Conservation (phyloP, 768 basidiomycete species). For the Russula griseocarnosa region DNA sequence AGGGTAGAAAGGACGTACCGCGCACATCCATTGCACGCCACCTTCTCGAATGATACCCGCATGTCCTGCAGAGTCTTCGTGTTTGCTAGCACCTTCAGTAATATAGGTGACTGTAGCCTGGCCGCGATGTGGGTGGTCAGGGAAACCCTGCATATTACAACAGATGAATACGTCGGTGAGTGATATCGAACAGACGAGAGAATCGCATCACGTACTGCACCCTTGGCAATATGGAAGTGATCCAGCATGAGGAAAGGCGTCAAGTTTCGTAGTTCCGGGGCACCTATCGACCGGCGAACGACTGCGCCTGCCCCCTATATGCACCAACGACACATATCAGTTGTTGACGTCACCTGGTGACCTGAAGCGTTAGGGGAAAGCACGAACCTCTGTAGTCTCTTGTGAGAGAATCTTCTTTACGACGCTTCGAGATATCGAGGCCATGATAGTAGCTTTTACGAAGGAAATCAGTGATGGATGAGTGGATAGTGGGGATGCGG, state of each 20-base stretch:
- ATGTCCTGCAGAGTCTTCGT: constrained; percentile 91
- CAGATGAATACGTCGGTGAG: not conserved
- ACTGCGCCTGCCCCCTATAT: constrained; percentile 70
- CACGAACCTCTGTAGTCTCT: constrained; percentile 62
- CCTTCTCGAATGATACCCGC: constrained; percentile 71
- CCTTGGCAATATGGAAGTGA: constrained; percentile 67
- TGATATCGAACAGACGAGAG: not conserved
- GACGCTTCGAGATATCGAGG: constrained; percentile 59
- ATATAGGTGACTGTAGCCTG: constrained; percentile 89
- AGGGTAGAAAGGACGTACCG: constrained; percentile 42
- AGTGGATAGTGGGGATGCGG: not conserved
- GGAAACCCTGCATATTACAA: constrained; percentile 59
- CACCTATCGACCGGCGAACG: constrained; percentile 86
- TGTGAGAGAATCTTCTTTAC: constrained; percentile 72
- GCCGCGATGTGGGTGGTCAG: constrained; percentile 91
- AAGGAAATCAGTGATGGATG: not conserved
- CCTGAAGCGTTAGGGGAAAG: not conserved
- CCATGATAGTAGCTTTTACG: constrained; percentile 32
- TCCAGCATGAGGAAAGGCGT: constrained; percentile 91
- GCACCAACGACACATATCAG: not conserved
- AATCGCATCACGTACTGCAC: constrained; percentile 48
- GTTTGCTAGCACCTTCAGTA: constrained; percentile 73
- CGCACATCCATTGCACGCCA: constrained; percentile 95
- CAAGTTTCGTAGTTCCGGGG: constrained; percentile 65
- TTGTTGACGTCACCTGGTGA: constrained; percentile 2